Percentiles rank a stretch among this genome's conserved stretches.
Evolutionary conservation across 2,329 filamentous ascomycete species (phyloP).

Genomic region (Botrytis fragariae): DNA sequence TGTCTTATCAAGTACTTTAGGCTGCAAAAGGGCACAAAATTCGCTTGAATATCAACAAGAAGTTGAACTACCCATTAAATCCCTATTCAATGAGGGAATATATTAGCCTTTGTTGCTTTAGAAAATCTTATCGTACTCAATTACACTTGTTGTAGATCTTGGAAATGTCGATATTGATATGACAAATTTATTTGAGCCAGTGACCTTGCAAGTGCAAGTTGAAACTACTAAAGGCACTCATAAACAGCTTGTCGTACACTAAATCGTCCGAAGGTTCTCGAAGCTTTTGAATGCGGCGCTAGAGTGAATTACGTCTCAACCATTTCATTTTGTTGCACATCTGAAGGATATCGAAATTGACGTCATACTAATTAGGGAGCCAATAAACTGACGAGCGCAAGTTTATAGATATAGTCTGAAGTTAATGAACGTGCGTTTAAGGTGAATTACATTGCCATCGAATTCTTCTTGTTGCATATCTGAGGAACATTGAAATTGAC

Average conservation of each 20-base stretch:
- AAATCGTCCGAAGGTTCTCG: background rate
- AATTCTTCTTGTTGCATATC: constrained; percentile 4
- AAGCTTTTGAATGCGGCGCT: background rate
- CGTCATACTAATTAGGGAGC: background rate
- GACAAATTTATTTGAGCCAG: background rate
- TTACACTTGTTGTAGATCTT: background rate
- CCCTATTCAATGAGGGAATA: too few relatives aligned
- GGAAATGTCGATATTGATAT: background rate
- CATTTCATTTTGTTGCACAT: background rate
- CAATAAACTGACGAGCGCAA: background rate
- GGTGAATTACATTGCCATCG: background rate
- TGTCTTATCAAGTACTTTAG: background rate
- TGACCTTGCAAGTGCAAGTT: background rate
- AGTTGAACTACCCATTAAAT: background rate
- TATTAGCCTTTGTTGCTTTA: background rate
- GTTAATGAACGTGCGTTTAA: background rate
- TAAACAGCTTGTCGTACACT: background rate
- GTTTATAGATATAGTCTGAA: background rate
- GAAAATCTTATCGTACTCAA: background rate
- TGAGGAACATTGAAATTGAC: constrained; percentile 1
- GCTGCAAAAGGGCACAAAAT: background rate
- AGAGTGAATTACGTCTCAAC: background rate
- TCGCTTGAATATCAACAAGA: background rate
- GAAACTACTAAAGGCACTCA: background rate
- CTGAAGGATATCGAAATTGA: background rate